Evolutionary conservation across 2,329 filamentous ascomycete genomes (phyloP).

Genomic region (Pyrenochaeta sp.): DNA sequence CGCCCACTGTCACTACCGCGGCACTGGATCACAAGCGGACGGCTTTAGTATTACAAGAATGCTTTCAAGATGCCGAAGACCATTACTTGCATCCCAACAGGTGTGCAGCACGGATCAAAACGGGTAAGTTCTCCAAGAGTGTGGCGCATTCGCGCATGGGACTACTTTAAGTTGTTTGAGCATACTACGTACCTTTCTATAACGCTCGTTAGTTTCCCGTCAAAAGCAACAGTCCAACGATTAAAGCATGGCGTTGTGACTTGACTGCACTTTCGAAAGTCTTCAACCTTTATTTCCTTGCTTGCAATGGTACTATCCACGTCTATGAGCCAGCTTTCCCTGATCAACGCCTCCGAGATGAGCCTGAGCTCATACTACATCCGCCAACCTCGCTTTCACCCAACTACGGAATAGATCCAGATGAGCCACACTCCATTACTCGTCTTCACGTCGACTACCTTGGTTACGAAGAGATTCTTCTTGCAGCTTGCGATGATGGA

Average conservation of each 20-base stretch:
- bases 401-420: constrained; percentile 41
- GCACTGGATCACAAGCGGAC: background rate
- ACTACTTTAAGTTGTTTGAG: background rate
- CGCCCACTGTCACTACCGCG: background rate
- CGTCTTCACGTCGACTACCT: constrained; percentile 53
- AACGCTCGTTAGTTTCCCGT: constrained; percentile 29
- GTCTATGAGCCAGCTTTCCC: constrained; percentile 56
- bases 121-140: constrained; percentile 37
- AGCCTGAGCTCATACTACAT: constrained; percentile 49
- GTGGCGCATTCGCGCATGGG: background rate
- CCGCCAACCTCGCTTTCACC: constrained; percentile 43
- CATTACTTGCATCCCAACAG: constrained; percentile 33
- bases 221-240: constrained; percentile 13
- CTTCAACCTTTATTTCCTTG: constrained; percentile 60
- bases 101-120: constrained; percentile 26
- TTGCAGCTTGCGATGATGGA: constrained; percentile 67
- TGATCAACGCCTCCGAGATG: constrained; percentile 45
- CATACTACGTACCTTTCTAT: no score
- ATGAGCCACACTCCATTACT: constrained; percentile 54
- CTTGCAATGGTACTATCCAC: constrained; percentile 48
- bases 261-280: constrained; percentile 55
- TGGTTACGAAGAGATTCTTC: constrained; percentile 55
- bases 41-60: background rate
- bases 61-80: constrained; percentile 19
- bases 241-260: constrained; percentile 53